phyloP scores from a whole-genome alignment of 441 rosid species.

The Pelargonium cotyledonis region DNA sequence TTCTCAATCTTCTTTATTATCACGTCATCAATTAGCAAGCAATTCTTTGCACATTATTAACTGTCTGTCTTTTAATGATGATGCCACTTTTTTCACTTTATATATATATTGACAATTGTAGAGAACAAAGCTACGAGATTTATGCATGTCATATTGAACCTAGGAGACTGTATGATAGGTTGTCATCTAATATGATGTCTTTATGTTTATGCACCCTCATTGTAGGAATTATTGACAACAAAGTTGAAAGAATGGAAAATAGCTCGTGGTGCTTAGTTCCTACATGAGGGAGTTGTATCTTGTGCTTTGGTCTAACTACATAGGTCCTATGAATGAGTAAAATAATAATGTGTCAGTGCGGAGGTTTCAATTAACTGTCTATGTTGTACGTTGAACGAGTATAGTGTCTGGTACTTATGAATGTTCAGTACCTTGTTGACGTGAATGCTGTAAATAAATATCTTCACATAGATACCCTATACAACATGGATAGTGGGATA shows the following conservation, averaged over 20 bases:
- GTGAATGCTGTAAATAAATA: not conserved
- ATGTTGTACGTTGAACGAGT: not conserved
- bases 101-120: not conserved
- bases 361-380: not conserved
- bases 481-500: not conserved
- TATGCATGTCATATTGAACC: not conserved
- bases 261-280: not conserved
- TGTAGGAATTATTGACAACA: not conserved
- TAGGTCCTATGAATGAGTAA: not conserved
- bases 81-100: not conserved
- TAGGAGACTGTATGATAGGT: conserved; percentile 22
- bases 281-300: not conserved
- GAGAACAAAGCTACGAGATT: not conserved
- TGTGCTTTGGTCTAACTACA: not conserved
- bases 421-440: not conserved
- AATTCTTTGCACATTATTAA: not conserved
- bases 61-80: not conserved
- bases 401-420: not conserved
- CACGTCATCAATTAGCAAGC: not conserved
- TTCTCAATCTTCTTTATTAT: not conserved
- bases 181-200: not conserved
- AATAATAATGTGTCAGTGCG: not conserved
- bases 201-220: conserved; percentile 19
- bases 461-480: not conserved
- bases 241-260: not conserved